phyloP scores from a whole-genome alignment of 768 basidiomycete species.

The Hemileccinum rubropunctum region DNA sequence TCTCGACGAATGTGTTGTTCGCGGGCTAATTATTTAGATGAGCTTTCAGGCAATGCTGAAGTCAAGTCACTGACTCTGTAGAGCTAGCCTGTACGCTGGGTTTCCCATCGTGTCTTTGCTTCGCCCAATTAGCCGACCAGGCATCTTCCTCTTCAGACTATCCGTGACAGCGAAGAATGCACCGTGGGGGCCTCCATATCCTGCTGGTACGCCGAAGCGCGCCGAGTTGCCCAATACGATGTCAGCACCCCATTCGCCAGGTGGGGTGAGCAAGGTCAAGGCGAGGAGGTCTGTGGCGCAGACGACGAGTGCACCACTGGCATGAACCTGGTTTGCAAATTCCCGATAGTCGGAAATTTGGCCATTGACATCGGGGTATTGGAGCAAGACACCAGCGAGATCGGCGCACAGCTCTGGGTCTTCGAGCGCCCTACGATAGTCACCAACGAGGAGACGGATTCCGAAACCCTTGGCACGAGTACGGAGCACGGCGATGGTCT shows the following conservation, averaged over 20 bases:
- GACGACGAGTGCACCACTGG: conserved; percentile 73
- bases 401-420: conserved; percentile 55
- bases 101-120: conserved; percentile 84
- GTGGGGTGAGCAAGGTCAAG: conserved; percentile 88
- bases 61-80: conserved; percentile 72
- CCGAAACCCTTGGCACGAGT: conserved; percentile 94
- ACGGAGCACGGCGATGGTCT: conserved; percentile 85
- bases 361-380: conserved; percentile 93
- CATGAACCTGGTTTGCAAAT: conserved; percentile 68
- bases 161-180: conserved; percentile 97
- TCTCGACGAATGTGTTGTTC: conserved; percentile 98
- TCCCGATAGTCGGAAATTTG: conserved; percentile 68
- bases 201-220: conserved; percentile 93
- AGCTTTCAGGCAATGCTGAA: conserved; percentile 6
- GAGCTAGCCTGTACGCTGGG: conserved; percentile 85
- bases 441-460: conserved; percentile 73
- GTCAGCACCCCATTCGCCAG: conserved; percentile 99
- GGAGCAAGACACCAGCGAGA: conserved; percentile 84
- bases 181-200: conserved; percentile 97
- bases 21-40: conserved; percentile 53
- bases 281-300: conserved; percentile 93
- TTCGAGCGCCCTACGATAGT: conserved; percentile 48
- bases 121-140: conserved; percentile 91
- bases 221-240: conserved; percentile 94
- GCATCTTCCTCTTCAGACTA: conserved; percentile 94